Conservation (phyloP, 768 basidiomycete genomes). For the Mycena rebaudengoi region DNA sequence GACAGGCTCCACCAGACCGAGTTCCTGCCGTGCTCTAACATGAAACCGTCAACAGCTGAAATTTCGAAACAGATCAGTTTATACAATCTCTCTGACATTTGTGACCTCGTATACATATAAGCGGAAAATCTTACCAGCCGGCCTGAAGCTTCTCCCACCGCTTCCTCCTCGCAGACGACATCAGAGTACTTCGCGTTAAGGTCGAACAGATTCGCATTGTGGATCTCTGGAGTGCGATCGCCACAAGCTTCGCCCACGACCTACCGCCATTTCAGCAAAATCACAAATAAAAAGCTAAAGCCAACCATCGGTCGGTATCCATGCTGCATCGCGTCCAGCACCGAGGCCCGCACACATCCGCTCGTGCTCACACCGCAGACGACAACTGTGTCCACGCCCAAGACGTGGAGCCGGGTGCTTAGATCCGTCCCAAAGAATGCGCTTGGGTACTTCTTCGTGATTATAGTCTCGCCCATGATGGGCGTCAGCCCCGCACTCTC, state of each 20-base stretch:
- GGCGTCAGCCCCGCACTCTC: not conserved
- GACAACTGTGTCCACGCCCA: conserved; percentile 17
- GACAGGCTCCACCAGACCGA: too few species aligned
- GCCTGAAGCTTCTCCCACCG: conserved; percentile 7
- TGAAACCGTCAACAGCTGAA: too few species aligned
- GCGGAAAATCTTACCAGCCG: too few species aligned
- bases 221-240: conserved; percentile 19
- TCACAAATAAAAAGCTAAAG: too few species aligned
- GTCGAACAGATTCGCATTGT: conserved; percentile 21
- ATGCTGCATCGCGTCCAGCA: conserved; percentile 22
- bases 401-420: not conserved
- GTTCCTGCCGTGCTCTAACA: too few species aligned
- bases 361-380: conserved; percentile 23
- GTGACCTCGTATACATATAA: too few species aligned
- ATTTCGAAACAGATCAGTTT: too few species aligned
- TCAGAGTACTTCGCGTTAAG: conserved; percentile 20
- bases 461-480: not conserved
- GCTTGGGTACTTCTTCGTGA: conserved; percentile 20
- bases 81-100: too few species aligned
- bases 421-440: conserved; percentile 21
- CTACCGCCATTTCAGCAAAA: too few species aligned
- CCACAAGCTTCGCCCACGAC: conserved; percentile 21
- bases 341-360: conserved; percentile 18
- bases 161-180: conserved; percentile 7
- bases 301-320: conserved; percentile 21